Conservation (phyloP, 2,329 filamentous ascomycete genomes). For the Scortechinia acanthostroma region DNA sequence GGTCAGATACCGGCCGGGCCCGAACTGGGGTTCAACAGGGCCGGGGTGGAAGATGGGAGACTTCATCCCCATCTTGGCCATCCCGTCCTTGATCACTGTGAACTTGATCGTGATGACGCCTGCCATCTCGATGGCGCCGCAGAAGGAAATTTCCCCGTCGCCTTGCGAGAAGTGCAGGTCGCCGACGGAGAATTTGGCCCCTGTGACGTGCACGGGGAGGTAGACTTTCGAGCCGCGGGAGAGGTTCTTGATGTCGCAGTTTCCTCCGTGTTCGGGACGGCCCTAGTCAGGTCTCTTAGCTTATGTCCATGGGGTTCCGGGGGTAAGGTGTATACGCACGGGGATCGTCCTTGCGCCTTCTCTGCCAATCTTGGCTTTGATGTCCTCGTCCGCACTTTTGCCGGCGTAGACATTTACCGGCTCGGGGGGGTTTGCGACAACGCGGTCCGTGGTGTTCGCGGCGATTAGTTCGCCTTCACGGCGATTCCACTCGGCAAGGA, state of each 20-base stretch:
- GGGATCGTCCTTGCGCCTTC: conserved; percentile 84
- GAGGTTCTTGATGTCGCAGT: conserved; percentile 87
- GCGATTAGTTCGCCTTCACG: conserved; percentile 76
- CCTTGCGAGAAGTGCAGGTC: conserved; percentile 84
- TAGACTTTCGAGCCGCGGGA: conserved; percentile 76
- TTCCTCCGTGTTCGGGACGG: conserved; percentile 79
- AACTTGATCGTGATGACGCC: conserved; percentile 87
- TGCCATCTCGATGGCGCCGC: conserved; percentile 88
- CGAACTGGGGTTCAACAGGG: conserved; percentile 81
- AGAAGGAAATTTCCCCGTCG: conserved; percentile 85
- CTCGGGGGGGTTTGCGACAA: conserved; percentile 73
- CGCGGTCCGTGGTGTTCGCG: conserved; percentile 49
- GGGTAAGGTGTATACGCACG: conserved; percentile 13
- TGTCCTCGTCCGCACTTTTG: conserved; percentile 35
- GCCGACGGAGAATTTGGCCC: conserved; percentile 84
- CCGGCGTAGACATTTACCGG: conserved; percentile 70
- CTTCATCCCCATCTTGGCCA: conserved; percentile 69
- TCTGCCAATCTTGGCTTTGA: conserved; percentile 61
- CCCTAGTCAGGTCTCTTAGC: conserved; percentile 26
- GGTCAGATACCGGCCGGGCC: conserved; percentile 73
- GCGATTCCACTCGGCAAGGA: conserved; percentile 76
- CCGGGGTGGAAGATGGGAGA: conserved; percentile 80
- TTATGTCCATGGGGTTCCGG: not conserved
- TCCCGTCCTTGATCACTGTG: conserved; percentile 75
- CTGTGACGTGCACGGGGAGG: conserved; percentile 76